Conservation (phyloP, 805 yeast species). For the Saccharomycopsis olivae region DNA sequence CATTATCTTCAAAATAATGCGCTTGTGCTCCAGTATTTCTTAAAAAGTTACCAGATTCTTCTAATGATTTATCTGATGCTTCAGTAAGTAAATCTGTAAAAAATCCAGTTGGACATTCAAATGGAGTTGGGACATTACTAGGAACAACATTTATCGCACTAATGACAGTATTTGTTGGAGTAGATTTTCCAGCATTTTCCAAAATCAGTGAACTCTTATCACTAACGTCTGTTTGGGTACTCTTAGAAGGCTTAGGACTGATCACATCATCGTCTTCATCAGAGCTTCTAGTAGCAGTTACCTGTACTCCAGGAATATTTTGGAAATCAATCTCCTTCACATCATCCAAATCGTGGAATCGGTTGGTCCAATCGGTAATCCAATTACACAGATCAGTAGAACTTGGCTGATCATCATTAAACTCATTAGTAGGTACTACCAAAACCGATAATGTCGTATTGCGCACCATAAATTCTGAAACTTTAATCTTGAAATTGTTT, state of each 20-base stretch:
- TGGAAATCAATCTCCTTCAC: not conserved
- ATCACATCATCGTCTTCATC: constrained; percentile 5
- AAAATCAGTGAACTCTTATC: too few relatives aligned
- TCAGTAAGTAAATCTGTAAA: constrained; percentile 6
- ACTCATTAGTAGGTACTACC: constrained; percentile 7
- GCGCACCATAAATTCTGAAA: constrained; percentile 11
- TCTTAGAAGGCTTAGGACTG: too few relatives aligned
- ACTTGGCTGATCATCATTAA: not conserved
- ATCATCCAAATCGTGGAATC: not conserved
- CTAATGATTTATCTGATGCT: constrained; percentile 10
- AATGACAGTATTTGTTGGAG: too few relatives aligned
- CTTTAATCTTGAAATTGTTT: constrained; percentile 3
- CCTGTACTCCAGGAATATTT: not conserved
- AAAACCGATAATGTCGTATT: constrained; percentile 12
- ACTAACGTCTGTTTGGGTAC: too few relatives aligned
- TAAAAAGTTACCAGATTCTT: constrained; percentile 12
- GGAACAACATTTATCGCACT: too few relatives aligned
- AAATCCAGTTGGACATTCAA: too few relatives aligned
- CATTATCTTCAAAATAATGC: constrained; percentile 1
- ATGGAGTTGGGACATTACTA: too few relatives aligned
- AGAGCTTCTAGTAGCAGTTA: not conserved
- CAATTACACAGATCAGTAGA: too few relatives aligned
- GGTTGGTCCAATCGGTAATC: constrained; percentile 7
- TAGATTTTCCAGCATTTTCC: too few relatives aligned
- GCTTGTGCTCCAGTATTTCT: constrained; percentile 1